Evolutionary conservation across 2,329 filamentous ascomycete genomes (phyloP), one percentile per base, ranked within the genome.

Genomic region (Neofusicoccum kwambonambiense): DNA sequence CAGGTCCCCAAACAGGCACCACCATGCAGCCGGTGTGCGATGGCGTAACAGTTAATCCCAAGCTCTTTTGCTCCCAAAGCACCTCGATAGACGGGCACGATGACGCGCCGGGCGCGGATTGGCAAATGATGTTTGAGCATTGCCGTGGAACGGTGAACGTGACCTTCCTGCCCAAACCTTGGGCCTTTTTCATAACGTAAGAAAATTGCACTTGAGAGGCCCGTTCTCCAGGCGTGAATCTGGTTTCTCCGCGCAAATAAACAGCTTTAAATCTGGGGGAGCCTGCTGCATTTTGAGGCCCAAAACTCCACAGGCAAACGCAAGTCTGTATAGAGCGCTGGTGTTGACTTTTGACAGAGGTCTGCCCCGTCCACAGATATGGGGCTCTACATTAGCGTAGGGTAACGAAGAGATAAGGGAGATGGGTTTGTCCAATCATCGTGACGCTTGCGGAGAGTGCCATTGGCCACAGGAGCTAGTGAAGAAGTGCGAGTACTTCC

Each of bases 181-280:
- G 49, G 49, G 42, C 41, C 39, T 37, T 64, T 64, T 57, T 42
- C 62, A 64, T 64, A 57, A 64, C 62, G 62, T 64, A 64, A 64
- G 12, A 49, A 39, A 41, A 64, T 49, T 41, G 31, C 19, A 31
- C 31, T 35, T 13, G 35, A 45, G n/a, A 47, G 51, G 42, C 8
- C 41, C 50, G 62, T 64, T 47, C 34, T 19, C 37, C 42, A 11
- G 7, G 39, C 15, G 9, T 56, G n/a, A 22, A 22, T 57, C 34
- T 9, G 41, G 15, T 64, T 64, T 64, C 62, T 64, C 62, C 62
- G 62, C 62, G 51, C 50, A 56, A 22, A 8, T 44, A 15, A 35
- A 9, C 5, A 22, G 17, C 39, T 12, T 1, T 13, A 41, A 54
- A 57, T 54, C 41, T n/a, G 41, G 39, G 50, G 41, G n/a, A 57